Evolutionary conservation across 768 basidiomycete genomes (phyloP).

Genomic region (Rhodotorula sphaerocarpa): DNA sequence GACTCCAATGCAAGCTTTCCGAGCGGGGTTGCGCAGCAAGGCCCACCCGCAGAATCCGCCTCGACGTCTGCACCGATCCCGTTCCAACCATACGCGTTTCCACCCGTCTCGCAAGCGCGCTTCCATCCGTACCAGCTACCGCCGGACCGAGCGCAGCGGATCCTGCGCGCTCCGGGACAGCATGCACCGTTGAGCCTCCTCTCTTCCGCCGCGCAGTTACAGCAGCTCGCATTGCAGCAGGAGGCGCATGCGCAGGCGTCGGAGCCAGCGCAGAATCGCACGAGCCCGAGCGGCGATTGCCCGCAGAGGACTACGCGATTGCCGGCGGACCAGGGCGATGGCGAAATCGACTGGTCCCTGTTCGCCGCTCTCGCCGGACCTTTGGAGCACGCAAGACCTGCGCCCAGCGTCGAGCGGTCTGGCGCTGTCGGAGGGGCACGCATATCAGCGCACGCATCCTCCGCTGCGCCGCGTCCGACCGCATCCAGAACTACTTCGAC

Average conservation of each 20-base stretch:
- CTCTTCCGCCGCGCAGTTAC: neutral
- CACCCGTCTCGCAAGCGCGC: slow-evolving; percentile 12
- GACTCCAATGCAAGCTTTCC: too few species aligned
- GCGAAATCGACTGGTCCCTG: too few species aligned
- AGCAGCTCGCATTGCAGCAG: neutral
- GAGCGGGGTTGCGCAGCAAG: too few species aligned
- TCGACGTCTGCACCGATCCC: neutral
- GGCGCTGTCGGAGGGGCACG: too few species aligned
- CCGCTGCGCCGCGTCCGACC: too few species aligned
- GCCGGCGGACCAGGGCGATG: neutral
- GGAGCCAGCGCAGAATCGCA: neutral
- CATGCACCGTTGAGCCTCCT: neutral
- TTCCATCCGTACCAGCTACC: slow-evolving; percentile 28
- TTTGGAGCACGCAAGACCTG: too few species aligned
- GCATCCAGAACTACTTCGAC: neutral
- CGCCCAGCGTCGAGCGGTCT: too few species aligned
- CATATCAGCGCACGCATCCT: too few species aligned
- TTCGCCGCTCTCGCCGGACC: too few species aligned
- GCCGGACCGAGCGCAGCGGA: neutral
- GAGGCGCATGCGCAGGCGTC: neutral
- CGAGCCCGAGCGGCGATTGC: too few species aligned
- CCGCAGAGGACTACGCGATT: too few species aligned
- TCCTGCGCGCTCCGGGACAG: neutral
- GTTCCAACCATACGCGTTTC: slow-evolving; percentile 19
- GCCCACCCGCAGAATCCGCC: neutral